Conservation (phyloP, 306 rosid genomes). For the Canavalia gladiata region DNA sequence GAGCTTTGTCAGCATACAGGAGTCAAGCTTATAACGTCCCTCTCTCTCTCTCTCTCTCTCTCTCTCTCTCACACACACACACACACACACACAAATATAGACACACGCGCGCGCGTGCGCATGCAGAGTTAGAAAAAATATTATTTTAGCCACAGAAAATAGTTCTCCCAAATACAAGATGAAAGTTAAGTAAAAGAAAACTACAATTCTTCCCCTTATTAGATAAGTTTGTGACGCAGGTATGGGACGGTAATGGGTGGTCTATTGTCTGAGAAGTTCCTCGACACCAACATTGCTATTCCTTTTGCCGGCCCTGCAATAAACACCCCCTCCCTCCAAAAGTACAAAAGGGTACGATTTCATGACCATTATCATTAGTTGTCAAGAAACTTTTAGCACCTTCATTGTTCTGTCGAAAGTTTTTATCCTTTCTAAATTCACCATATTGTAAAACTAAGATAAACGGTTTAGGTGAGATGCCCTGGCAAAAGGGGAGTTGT, state of each 20-base stretch:
- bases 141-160: constrained; percentile 16
- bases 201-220: constrained; percentile 6
- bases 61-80: background rate
- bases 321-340: constrained; percentile 95
- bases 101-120: too few species aligned
- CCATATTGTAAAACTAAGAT: constrained; percentile 19
- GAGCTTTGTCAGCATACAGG: constrained; percentile 93
- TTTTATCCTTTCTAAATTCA: constrained; percentile 22
- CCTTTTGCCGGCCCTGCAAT: constrained; percentile 90
- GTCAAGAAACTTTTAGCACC: constrained; percentile 39
- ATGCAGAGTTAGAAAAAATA: background rate
- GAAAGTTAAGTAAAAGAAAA: constrained; percentile 7
- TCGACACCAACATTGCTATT: constrained; percentile 83
- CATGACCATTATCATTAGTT: constrained; percentile 3
- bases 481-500: constrained; percentile 1
- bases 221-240: constrained; percentile 62
- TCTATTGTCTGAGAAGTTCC: constrained; percentile 89
- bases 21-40: constrained; percentile 94
- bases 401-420: constrained; percentile 5
- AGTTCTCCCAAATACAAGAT: constrained; percentile 28
- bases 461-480: background rate
- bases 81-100: too few species aligned
- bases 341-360: constrained; percentile 85
- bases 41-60: constrained; percentile 54
- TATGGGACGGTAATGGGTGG: constrained; percentile 98